These are phyloP conservation scores for Malus hybrid DNA, from an alignment of 331 rosid species.

Conservation along the genomic window DNA sequence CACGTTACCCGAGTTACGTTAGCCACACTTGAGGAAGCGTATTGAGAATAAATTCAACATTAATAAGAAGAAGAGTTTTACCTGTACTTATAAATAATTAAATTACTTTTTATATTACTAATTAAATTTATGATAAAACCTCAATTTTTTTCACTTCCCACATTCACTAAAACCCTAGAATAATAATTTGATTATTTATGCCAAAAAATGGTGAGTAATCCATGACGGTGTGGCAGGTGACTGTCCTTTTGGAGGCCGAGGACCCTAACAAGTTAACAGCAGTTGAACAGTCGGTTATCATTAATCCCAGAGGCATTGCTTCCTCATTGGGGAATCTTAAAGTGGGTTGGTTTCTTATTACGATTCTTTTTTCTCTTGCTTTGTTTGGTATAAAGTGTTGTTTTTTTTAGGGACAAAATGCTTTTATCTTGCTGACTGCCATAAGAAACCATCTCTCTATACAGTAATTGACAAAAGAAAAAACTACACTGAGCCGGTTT, in stretches of 20 bases:
- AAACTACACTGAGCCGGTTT: background rate
- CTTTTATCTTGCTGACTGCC: background rate
- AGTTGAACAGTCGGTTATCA: background rate
- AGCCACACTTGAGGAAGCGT: too few relatives aligned
- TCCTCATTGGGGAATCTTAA: background rate
- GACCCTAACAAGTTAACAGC: background rate
- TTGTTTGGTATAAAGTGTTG: background rate
- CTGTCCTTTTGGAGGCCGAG: background rate
- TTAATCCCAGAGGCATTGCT: background rate
- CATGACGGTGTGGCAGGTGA: background rate
- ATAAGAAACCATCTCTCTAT: background rate
- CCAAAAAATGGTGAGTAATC: background rate
- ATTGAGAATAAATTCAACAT: too few relatives aligned
- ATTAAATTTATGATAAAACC: too few relatives aligned
- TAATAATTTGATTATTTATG: background rate
- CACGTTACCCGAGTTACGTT: too few relatives aligned
- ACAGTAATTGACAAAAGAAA: background rate
- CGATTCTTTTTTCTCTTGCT: background rate
- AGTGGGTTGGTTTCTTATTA: background rate
- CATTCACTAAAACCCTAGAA: background rate
- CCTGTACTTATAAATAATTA: too few relatives aligned
- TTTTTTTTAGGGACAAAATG: background rate
- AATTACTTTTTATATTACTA: too few relatives aligned
- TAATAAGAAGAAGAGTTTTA: too few relatives aligned
- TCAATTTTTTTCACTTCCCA: background rate